Base-by-base conservation (phyloP, 768 basidiomycete genomes). In the Hysterangium stoloniferum region DNA sequence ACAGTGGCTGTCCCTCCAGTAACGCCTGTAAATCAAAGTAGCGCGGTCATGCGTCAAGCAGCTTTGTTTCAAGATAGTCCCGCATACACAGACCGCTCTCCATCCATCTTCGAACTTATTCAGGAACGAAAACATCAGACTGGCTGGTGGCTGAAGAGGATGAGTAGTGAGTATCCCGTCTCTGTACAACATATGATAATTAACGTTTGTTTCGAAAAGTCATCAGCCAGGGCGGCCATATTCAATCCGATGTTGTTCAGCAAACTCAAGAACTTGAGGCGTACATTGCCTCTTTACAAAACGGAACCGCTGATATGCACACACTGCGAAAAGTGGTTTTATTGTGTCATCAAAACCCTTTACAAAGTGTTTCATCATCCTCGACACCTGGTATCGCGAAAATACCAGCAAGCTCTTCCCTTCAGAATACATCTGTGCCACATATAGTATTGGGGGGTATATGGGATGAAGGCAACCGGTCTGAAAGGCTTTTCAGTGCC, bases 1-100 rank as follows among this genome's bases (percentile, higher is more conserved):
- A 61, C 60, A 46, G 60, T 50, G 48, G 56, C 60, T 45, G 61
- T 55, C 3, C 63, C 71, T 4, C 87, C 84, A 7, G 65, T 73
- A 46, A 92, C 89, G 0, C 90, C 90, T 13, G 68, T 74, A 28
- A 80, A 74, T 62, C 75, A 75, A 56, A 74, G 70, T 41, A 68
- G 72, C 3, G 66, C 71, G 9, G 76, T 89, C 45, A 70, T 88
- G 73, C 78, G 74, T 57, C 82, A 86, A 61, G 86, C 85, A 8
- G 84, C 86, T 12, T 65, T 82, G 57, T 93, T 92, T 68, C 73
- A 80, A 61, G 85, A 93, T 58, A 93, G 88, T 58, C 90, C 91
- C 11, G 74, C 75, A 32, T 70, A 75, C 47, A 75, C 74, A 55
- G 73, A 69, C 47, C 64, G 68, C 24, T 68, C 74, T 20, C 68